Conservation (phyloP, 495 filamentous ascomycete genomes). For the Jackrogersella multiformis region DNA sequence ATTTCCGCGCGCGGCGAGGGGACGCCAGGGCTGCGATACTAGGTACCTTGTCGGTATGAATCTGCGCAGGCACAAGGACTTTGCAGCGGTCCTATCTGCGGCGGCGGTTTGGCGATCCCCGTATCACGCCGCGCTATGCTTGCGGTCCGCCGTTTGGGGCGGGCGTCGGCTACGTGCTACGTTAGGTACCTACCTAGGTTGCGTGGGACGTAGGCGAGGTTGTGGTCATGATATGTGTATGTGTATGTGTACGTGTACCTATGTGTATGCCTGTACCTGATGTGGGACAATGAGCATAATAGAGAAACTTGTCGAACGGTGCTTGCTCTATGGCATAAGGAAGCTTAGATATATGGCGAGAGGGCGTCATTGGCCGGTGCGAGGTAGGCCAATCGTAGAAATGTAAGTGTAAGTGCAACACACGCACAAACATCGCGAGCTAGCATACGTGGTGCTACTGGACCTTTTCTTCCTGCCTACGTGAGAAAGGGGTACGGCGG, state of each 20-base stretch:
- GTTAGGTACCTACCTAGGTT: background rate
- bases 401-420: slow-evolving; percentile 7
- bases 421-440: background rate
- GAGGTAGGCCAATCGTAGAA: slow-evolving; percentile 23
- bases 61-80: too few species aligned
- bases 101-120: slow-evolving; percentile 5
- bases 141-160: too few species aligned
- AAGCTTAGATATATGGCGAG: background rate
- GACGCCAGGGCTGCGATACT: slow-evolving; percentile 12
- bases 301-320: background rate
- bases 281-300: background rate
- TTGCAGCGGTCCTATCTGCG: background rate
- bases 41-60: too few species aligned
- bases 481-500: background rate
- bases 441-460: background rate
- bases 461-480: background rate
- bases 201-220: background rate
- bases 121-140: background rate
- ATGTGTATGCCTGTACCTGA: background rate
- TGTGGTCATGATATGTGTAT: too few species aligned
- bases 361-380: background rate
- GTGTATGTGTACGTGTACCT: too few species aligned
- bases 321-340: background rate
- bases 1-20: background rate
- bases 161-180: too few species aligned